Evolutionary conservation across 1,284 basidiomycete species (phyloP), one percentile per base, ranked within the genome.

Genomic region (Pseudozyma hubeiensis): DNA sequence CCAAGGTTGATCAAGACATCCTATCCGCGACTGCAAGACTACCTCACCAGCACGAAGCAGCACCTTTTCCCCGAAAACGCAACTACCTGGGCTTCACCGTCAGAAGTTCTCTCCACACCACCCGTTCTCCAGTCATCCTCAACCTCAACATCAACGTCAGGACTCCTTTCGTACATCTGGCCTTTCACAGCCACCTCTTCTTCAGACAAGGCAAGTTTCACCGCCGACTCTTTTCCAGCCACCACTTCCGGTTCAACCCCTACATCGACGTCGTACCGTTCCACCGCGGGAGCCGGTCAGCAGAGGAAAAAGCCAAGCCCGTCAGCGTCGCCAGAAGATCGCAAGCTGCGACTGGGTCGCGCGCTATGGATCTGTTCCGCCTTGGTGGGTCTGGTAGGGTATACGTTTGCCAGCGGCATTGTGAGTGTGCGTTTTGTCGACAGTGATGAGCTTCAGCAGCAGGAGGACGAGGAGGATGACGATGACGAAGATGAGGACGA

Each of bases 321-420:
- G 13, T 43, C 49, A 3, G 19, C 35, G 7, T 51, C 51, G 24
- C 53, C 59, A 1, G 71, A 74, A 34, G 58, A 74, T 17, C 43
- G 64, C 14, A 49, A 48, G 19, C 34, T 80, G 62, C 58, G 68
- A 8, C 52, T 64, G 34, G 79, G 79, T 17, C 62, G 79, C 24
- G 53, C 63, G 11, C 34, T 73, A 37, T 81, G 78, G 73, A 64
- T 75, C 47, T 63, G 64, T 31, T 67, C 67, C 19, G 79, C 79
- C 8, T 39, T 81, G n/a, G 19, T 81, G 3, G 79, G 73, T 11
- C 39, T 78, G 40, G 54, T 81, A 13, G 73, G 71, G 13, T 81
- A 65, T 53, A 54, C 78, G n/a, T 66, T 79, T 54, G 68, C 69
- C 29, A 78, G 73, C 40, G 79, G 79, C 40, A 71, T 81, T 65